Conservation (phyloP, 129 eudicot genomes). For the Chrysanthemum makinoi region DNA sequence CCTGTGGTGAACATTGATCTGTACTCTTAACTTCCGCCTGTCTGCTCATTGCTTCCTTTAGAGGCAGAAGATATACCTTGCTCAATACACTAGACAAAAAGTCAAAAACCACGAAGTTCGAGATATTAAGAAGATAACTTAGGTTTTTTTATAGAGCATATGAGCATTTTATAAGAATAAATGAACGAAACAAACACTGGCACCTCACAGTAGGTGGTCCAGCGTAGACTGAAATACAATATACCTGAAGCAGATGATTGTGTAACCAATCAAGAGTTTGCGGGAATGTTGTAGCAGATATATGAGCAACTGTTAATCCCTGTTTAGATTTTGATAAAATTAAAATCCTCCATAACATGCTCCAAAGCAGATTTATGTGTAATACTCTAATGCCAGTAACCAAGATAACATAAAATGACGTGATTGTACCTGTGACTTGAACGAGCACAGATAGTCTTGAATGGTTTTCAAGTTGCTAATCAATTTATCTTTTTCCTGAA, state of each 20-base stretch:
- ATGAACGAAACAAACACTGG: not conserved
- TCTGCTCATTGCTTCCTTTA: slow-evolving; percentile 28
- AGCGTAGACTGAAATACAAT: slow-evolving; percentile 11
- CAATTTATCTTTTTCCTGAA: slow-evolving; percentile 82
- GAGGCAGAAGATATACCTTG: slow-evolving; percentile 60
- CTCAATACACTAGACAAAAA: slow-evolving; percentile 66
- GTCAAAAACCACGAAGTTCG: not conserved
- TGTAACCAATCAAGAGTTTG: slow-evolving; percentile 98
- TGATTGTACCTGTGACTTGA: slow-evolving; percentile 71
- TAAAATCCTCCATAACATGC: slow-evolving; percentile 3
- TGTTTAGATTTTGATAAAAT: slow-evolving; percentile 33
- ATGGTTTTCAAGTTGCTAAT: slow-evolving; percentile 79
- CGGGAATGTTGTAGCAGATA: slow-evolving; percentile 95
- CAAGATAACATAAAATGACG: not conserved
- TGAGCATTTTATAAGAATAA: not conserved
- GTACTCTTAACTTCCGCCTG: slow-evolving; percentile 33
- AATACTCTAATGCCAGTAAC: slow-evolving; percentile 3
- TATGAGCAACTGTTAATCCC: slow-evolving; percentile 83
- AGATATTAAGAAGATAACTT: not conserved
- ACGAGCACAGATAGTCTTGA: slow-evolving; percentile 94
- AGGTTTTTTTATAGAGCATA: not conserved
- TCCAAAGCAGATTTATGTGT: not conserved
- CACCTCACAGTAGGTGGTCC: not conserved
- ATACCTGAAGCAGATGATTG: slow-evolving; percentile 93
- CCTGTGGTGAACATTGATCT: slow-evolving; percentile 5